Base-by-base conservation (phyloP, 805 yeast genomes). In the Candida corydali region DNA sequence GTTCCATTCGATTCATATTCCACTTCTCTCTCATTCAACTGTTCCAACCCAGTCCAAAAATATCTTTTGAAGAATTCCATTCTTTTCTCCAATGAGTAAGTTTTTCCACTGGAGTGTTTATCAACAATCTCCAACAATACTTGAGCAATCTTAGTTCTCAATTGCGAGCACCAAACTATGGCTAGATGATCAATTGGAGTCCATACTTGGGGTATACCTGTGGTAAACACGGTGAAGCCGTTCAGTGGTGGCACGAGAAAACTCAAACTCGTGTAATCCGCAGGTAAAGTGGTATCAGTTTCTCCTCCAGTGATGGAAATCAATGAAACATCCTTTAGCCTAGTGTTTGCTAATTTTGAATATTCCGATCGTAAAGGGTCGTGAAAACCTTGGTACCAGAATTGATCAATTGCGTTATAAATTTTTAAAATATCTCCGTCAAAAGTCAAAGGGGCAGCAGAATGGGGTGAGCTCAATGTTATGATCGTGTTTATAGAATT, bases 141-240 rank as follows among this genome's bases (percentile, higher is more conserved):
- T 34, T 62, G 61, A 7, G 86, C 81, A 1, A 91, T 45, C 11
- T 70, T 75, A 36, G 73, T 67, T 36, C 97, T 71, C 26, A 89
- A 61, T 56, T 91, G 97, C 42, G 80, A 85, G 59, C 98, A 91
- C 98, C 98, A 91, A 2, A 91, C 95, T 32, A 93, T 80, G 0
- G 98, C 97, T 45, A 87, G 70, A 61, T 91, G 98, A 57, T 91
- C 98, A 27, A 88, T 80, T 1, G 96, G 84, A 0, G 96, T 80
- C 95, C 97, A 91, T 1, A 91, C 96, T 2, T 71, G 73, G 0
- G 96, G 96, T 8, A 91, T 82, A 1, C 95, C 89, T 0, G 93
- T 80, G 0, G 96, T 76, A 47, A 78, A 86, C 0, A 82, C 85
- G 0, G 94, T 79, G 42, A 91, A 80, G 0, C 97, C 97, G 49